Conservation (phyloP, 495 filamentous ascomycete species). For the Corynascus novoguineensis region DNA sequence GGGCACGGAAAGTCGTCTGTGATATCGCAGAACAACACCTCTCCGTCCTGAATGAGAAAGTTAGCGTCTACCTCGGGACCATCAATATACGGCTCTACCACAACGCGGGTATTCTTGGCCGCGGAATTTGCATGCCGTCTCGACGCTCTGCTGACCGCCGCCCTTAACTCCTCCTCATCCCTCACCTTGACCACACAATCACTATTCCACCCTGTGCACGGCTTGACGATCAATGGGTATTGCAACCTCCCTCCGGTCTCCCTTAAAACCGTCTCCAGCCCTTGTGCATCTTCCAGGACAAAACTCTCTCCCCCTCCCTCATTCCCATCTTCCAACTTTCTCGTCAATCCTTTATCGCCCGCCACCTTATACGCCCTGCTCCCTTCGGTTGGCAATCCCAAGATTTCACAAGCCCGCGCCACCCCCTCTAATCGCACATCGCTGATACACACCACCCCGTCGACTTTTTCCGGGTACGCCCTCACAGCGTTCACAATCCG, state of each 20-base stretch:
- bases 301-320: conserved; percentile 14
- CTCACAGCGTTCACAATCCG: conserved; percentile 21
- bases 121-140: conserved; percentile 17
- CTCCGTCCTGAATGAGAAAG: conserved; percentile 35
- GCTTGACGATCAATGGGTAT: conserved; percentile 46
- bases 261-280: conserved; percentile 8
- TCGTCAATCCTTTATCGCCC: conserved; percentile 20
- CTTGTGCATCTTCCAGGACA: conserved; percentile 7
- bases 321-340: conserved; percentile 14
- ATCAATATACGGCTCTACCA: conserved; percentile 29
- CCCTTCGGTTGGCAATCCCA: conserved; percentile 17
- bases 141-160: conserved; percentile 23
- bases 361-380: conserved; percentile 17
- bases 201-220: conserved; percentile 36
- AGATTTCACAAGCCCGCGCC: conserved; percentile 15
- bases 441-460: conserved; percentile 27
- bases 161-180: conserved; percentile 23
- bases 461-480: conserved; percentile 15
- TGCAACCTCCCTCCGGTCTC: neutral
- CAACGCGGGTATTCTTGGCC: conserved; percentile 18
- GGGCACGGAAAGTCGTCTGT: conserved; percentile 39
- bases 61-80: conserved; percentile 46
- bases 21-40: conserved; percentile 39
- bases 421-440: conserved; percentile 21
- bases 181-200: conserved; percentile 42